phyloP scores from a whole-genome alignment of 2,329 filamentous ascomycete genomes.

The Botrytis pseudocinerea region DNA sequence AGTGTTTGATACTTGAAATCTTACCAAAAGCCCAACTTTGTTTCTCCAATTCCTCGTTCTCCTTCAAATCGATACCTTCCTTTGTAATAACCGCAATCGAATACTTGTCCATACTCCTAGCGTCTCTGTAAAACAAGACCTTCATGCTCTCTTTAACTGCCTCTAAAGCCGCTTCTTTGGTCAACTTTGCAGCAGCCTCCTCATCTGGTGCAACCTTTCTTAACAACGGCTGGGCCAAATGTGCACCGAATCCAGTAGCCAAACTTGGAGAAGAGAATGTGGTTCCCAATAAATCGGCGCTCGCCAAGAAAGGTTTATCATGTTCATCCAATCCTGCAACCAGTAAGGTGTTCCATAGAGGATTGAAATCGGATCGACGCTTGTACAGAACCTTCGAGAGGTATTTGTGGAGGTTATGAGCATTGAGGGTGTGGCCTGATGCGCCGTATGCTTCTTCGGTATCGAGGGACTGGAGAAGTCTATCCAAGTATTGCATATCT shows the following conservation, averaged over 20 bases:
- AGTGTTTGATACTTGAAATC: constrained; percentile 21
- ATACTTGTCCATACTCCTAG: constrained; percentile 87
- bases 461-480: constrained; percentile 81
- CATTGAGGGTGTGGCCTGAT: constrained; percentile 64
- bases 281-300: constrained; percentile 87
- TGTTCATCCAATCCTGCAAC: constrained; percentile 84
- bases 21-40: constrained; percentile 89
- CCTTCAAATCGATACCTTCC: constrained; percentile 81
- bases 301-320: constrained; percentile 83
- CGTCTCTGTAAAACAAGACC: constrained; percentile 96
- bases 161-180: constrained; percentile 74
- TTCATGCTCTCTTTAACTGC: constrained; percentile 95
- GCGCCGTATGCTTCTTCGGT: constrained; percentile 81
- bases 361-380: constrained; percentile 92
- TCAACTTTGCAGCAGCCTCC: constrained; percentile 68
- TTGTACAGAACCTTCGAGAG: constrained; percentile 94
- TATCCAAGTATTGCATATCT: constrained; percentile 98
- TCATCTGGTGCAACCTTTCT: constrained; percentile 83
- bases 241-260: constrained; percentile 90
- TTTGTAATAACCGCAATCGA: constrained; percentile 87
- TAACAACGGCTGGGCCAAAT: constrained; percentile 90
- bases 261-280: constrained; percentile 86
- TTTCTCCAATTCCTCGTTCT: constrained; percentile 84
- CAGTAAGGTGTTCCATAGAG: constrained; percentile 93
- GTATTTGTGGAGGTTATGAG: constrained; percentile 95